Percentiles rank a stretch among this genome's conserved stretches.
Conservation (phyloP, 2,329 filamentous ascomycete genomes). For the Curvularia sp. region DNA sequence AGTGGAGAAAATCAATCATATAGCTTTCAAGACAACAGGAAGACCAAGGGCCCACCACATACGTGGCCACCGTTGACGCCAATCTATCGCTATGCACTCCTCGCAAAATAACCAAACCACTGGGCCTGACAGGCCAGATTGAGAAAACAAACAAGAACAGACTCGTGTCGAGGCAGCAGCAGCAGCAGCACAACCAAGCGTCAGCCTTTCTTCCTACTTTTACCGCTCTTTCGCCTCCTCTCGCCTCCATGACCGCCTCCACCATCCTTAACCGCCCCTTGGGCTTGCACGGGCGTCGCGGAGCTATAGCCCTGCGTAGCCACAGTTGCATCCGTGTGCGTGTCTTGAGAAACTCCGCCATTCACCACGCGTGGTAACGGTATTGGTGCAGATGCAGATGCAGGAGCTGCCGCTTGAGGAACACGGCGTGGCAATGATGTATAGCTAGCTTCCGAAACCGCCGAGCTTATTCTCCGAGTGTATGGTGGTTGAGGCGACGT, state of each 20-base stretch:
- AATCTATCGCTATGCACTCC: conserved; percentile 9
- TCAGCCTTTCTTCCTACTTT: conserved; percentile 31
- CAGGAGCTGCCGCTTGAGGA: conserved; percentile 43
- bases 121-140: conserved; percentile 6
- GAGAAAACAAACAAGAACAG: conserved; percentile 2
- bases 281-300: conserved; percentile 17
- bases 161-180: not conserved
- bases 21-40: conserved; percentile 13
- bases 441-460: conserved; percentile 33
- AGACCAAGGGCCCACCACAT: conserved; percentile 15
- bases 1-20: conserved; percentile 18
- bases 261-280: conserved; percentile 25
- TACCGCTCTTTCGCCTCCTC: conserved; percentile 34
- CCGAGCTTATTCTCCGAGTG: conserved; percentile 37
- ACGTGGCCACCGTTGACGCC: conserved; percentile 13
- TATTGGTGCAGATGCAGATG: conserved; percentile 2
- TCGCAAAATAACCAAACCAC: conserved; percentile 2
- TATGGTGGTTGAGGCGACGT: conserved; percentile 39
- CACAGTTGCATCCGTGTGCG: conserved; percentile 34
- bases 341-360: conserved; percentile 24
- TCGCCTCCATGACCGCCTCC: conserved; percentile 35
- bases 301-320: conserved; percentile 18
- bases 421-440: conserved; percentile 46
- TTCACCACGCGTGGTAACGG: conserved; percentile 23
- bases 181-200: not conserved